Base-by-base conservation (phyloP, 2,329 filamentous ascomycete species). In the Penicillium frequentans region DNA sequence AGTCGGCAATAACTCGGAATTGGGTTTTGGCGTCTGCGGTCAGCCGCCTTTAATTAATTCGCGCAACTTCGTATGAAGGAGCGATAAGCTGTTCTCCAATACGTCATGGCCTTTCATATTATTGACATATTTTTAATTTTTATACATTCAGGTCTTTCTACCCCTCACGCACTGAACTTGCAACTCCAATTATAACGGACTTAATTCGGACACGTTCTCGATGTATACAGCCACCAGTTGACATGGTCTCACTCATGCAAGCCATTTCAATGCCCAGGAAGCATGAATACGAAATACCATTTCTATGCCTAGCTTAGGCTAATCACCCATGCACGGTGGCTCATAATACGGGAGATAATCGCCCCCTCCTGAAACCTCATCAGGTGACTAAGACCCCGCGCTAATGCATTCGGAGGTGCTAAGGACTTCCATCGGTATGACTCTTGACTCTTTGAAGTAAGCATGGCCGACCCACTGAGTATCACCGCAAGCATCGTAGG, bases 401-500 rank as follows among this genome's bases (percentile, higher is more conserved):
- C 48, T 50, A 42, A 49, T 8, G 10, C n/a, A 5, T 9, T 14
- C 7, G 2, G n/a, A 16, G n/a, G 27, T 13, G n/a, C 46, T 21
- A 33, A 33, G 31, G 27, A 3, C 46, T 35, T 14, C 42, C 29
- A 27, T 50, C 23, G 5, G 6, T 13, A 42, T 3, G 4, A 14
- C 19, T 11, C 10, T 42, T 27, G 0, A 27, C 7, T 26, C 37
- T 13, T 21, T 5, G 13, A 29, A 27, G 6, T 26, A 23, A 49
- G 7, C 16, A 60, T 61, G 53, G 21, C 31, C 8, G 58, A 61
- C 2, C 58, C 56, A 19, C 9, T 61, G 3, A 58, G 58, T 21
- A 19, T 56, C 9, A 11, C 47, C 4, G 53, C 53, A 10, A 21
- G 50, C 27, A 33, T 58, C 16, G 43, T 48, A 13, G 58, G 56